A percentile compares a stretch with the other conserved stretches of the same genome.
phyloP scores from a whole-genome alignment of 352 stramenopile species.

The Phytopythium kandeliae region DNA sequence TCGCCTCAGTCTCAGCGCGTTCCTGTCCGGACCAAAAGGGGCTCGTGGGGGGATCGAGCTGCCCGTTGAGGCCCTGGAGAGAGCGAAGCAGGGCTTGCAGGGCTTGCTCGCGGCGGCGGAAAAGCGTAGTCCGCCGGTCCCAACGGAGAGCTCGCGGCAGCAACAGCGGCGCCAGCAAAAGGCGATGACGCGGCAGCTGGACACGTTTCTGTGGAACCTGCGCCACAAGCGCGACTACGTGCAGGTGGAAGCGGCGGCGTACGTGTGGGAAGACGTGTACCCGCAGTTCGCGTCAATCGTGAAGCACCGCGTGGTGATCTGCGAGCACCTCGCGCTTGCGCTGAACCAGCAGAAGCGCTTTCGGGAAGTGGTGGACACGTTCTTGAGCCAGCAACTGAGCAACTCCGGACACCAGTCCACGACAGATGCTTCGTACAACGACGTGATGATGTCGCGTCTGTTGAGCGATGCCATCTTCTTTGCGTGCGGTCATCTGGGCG shows the following conservation, averaged over 20 bases:
- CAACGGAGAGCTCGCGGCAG: slow-evolving; percentile 25
- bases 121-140: slow-evolving; percentile 8
- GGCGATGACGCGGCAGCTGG: slow-evolving; percentile 39
- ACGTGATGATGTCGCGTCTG: slow-evolving; percentile 28
- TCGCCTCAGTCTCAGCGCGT: background rate
- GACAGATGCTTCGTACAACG: slow-evolving; percentile 2
- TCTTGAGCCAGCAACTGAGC: slow-evolving; percentile 13
- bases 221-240: slow-evolving; percentile 26
- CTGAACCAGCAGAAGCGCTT: slow-evolving; percentile 53
- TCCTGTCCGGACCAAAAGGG: background rate
- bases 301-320: slow-evolving; percentile 41
- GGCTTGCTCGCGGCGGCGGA: background rate
- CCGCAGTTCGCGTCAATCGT: slow-evolving; percentile 35
- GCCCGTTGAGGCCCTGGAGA: slow-evolving; percentile 3
- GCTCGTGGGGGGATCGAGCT: background rate
- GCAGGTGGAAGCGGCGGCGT: slow-evolving; percentile 44
- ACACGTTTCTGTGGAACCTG: slow-evolving; percentile 33
- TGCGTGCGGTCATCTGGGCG: slow-evolving; percentile 39
- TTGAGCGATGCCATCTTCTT: slow-evolving; percentile 46
- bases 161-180: slow-evolving; percentile 36
- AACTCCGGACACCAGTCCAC: background rate
- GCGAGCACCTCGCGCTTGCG: slow-evolving; percentile 43
- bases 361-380: slow-evolving; percentile 41
- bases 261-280: slow-evolving; percentile 43
- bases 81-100: background rate